Base-by-base conservation (phyloP, 371 early-diverging fungal genomes). In the Chytridium lagenaria region DNA sequence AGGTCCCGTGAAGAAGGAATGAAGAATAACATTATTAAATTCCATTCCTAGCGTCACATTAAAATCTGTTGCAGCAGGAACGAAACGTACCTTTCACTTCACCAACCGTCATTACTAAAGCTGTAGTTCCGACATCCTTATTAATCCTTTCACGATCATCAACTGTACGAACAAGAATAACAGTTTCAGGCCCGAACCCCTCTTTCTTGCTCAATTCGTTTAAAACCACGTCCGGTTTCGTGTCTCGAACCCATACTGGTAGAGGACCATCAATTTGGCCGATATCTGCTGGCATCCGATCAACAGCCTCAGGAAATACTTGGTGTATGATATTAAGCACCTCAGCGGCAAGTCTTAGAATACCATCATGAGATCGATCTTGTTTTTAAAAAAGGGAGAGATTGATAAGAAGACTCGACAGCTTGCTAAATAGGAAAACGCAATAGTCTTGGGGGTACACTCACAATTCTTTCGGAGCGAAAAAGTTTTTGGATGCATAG, bases 351-450 rank as follows among this genome's bases (percentile, higher is more conserved):
- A 72, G 31, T 19, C 72, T 15, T 3, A 72, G 68, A 34, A 72
- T 72, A 12, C 72, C 72, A 28, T 72, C 68, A 39, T 72, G 72
- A 15, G 72, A 72, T 7, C 67, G 19, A 33, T 72, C 70, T 59
- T 5, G n/a, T n/a, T n/a, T n/a, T n/a, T n/a, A 51, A 22, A 1
- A 26, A 71, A 65, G 3, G 0, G n/a, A 30, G 3, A 22, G 30
- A 10, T 15, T 26, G 57, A 30, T 15, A 23, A 57, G 57, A 30
- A 57, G 23, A 57, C 5, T 7, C 15, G 19, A 44, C 7, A 44
- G 19, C 44, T 12, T 3, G 28, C 75, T 70, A 67, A n/a, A n/a
- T n/a, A n/a, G n/a, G n/a, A n/a, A n/a, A n/a, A n/a, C n/a, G n/a
- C n/a, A n/a, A n/a, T n/a, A n/a, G n/a, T n/a, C n/a, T n/a, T n/a